Evolutionary conservation across 805 yeast species (phyloP), one percentile per base, ranked within the genome.

Genomic region (Lipomyces mesembrius): DNA sequence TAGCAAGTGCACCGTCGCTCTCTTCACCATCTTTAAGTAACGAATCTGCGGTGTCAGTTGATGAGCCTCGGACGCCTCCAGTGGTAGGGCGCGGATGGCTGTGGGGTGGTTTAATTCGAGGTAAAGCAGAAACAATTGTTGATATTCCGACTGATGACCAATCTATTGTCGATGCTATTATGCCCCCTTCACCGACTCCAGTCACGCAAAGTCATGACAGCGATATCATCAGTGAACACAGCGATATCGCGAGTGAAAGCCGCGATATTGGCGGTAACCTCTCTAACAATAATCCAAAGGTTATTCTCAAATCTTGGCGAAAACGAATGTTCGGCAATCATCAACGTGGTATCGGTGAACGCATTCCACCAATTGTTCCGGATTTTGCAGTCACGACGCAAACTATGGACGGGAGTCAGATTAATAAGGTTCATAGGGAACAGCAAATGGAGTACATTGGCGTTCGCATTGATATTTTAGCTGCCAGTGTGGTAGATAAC

Each of bases 401-500:
- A 43, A 43, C 8, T 43, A 17, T 43, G 14, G 22, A 5, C 8
- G 6, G n/a, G 34, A 52, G 32, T 14, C 34, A 22, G 29, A 52
- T 20, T 6, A 49, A 22, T 20, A 25, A 11, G 55, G n/a, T 20
- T 14, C 22, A 6, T 12, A 6, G 27, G 55, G 29, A 25, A n/a
- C 57, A 55, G 20, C 46, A 34, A 20, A 8, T 22, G 14, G 67
- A 60, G 20, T 53, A 60, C 22, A 20, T 56, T 5, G 67, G 57
- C 60, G 65, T 63, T 59, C 76, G 66, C 37, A 68, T 35, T 71
- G 76, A 51, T 78, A 81, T 11, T 72, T 75, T 43, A 69, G 79
- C 71, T n/a, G 71, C 71, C 4, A 63, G 71, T 37, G 71, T 67
- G n/a, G 62, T 63, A n/a, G 71, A 68, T 55, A 66, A 63, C 43